Evolutionary conservation across 495 filamentous ascomycete species (phyloP), one percentile per base, ranked within the genome.

Genomic region (Trichoderma asperelloides): DNA sequence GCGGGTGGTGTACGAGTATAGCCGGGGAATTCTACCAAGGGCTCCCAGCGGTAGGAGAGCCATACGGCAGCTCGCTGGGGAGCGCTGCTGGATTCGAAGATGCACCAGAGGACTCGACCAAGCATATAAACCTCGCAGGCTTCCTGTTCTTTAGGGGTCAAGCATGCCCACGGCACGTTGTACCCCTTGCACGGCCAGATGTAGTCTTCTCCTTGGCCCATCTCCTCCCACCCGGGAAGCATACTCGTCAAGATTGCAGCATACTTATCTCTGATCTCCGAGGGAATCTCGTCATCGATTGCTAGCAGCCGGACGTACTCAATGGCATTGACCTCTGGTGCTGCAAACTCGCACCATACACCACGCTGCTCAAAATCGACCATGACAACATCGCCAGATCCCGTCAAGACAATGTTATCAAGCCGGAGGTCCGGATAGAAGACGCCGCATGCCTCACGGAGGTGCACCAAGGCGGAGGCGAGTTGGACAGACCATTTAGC

Each of bases 331-430:
- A 84, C 74, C 69, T 84, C 82, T 2, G 82, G 81, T 0, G 81
- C 73, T 7, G 78, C 74, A 69, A 82, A 83, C 70, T 80, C 78
- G 72, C 78, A 80, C 80, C 78, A 83, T 15, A 82, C 79, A 6
- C 80, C 80, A 45, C 81, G 76, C 70, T 84, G 82, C 68, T 84
- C 82, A 64, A 84, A 83, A 66, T 84, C 82, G 13, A 83, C 75
- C 78, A 84, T 78, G 67, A 84, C 68, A 7, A 79, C 64, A 41
- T 80, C 78, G 0, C 69, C 74, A 0, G 66, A 57, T 4, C 76
- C 72, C 1, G 80, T 79, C 5, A 81, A 67, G 9, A 83, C 75
- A 23, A 83, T 72, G 69, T 83, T 83, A 65, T 83, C 81, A 0
- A 82, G 76, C 8, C 80, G 77, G 16, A 83, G 72, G 67, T 83